Base-by-base conservation (phyloP, 805 yeast genomes). In the Starmera caribaea region DNA sequence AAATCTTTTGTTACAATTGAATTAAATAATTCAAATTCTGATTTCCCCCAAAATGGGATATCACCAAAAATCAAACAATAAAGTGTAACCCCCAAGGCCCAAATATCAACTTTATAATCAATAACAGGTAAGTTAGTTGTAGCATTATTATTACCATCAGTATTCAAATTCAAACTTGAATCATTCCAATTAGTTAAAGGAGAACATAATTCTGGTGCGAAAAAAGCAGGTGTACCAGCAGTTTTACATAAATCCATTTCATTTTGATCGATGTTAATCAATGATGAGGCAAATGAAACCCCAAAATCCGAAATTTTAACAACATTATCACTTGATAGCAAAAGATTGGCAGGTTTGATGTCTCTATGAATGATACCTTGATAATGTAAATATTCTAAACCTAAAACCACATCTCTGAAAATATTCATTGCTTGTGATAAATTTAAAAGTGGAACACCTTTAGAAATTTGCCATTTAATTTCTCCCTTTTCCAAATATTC, bases 231-330 rank as follows among this genome's bases (percentile, higher is more conserved):
- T 0, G 97, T 90, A 5, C 97, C 98, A 0, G 95, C 97, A 0
- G 97, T 90, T 59, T 89, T 90, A 2, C 96, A 94, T 45, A 90
- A 67, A 50, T 90, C 97, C 41, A 79, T 65, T 45, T 88, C 96
- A 47, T 74, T 68, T 21, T 73, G 76, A 37, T 74, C 77, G 24
- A 62, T 68, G 16, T 51, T 55, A 13, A 49, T 44, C 36, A 58
- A 48, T 3, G 65, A 51, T 3, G 69, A 57, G 1, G 90, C 87
- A 59, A 85, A 83, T 1, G 96, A 86, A 12, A 92, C 95, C 17
- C 98, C 97, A 62, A 90, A 92, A 63, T 90, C 98, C n/a, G 94
- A 80, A 32, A 90, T 92, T 61, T 92, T 92, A 21, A 89, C 96
- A 8, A 71, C 68, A 39, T 80, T 76, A 47, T 83, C 80, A 13